A percentile compares a stretch with the other conserved stretches of the same genome.
These are phyloP conservation scores for Aspergillus panamensis DNA, from an alignment of 495 filamentous ascomycete species.

Conservation along the genomic window DNA sequence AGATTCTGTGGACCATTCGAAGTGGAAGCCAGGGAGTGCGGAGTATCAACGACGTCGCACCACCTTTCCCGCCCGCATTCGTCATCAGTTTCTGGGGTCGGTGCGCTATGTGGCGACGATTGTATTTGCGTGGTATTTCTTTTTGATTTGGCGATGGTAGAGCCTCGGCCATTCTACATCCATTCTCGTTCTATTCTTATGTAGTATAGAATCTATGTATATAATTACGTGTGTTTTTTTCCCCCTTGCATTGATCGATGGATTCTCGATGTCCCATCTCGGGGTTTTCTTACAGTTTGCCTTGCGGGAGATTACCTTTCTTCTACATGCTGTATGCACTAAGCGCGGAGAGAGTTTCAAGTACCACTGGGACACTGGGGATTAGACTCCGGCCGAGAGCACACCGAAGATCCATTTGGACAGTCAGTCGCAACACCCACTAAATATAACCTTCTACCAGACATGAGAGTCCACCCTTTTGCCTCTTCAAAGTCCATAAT, in stretches of 20 bases:
- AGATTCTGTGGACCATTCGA: conserved; percentile 20
- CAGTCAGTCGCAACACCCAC: too few species aligned
- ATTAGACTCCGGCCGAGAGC: too few species aligned
- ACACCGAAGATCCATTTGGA: too few species aligned
- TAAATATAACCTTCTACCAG: too few species aligned
- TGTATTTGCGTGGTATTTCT: conserved; percentile 49
- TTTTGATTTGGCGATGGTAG: conserved; percentile 53
- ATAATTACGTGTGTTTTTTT: conserved; percentile 5
- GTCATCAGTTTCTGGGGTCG: conserved; percentile 26
- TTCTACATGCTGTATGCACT: too few species aligned
- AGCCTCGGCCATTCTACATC: not conserved
- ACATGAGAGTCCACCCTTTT: too few species aligned
- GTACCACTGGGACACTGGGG: too few species aligned
- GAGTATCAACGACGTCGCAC: conserved; percentile 13
- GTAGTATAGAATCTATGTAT: not conserved
- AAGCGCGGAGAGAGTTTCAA: too few species aligned
- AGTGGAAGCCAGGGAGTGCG: conserved; percentile 21
- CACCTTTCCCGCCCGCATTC: conserved; percentile 16
- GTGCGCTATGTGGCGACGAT: conserved; percentile 41
- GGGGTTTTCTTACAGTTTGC: not conserved
- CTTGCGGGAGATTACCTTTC: too few species aligned
- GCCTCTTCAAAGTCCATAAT: too few species aligned
- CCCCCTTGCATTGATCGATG: not conserved
- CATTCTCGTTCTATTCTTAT: not conserved
- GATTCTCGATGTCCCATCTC: not conserved